Evolutionary conservation across 2,329 filamentous ascomycete genomes (phyloP).

Genomic region (Chaetothyriales sp.): DNA sequence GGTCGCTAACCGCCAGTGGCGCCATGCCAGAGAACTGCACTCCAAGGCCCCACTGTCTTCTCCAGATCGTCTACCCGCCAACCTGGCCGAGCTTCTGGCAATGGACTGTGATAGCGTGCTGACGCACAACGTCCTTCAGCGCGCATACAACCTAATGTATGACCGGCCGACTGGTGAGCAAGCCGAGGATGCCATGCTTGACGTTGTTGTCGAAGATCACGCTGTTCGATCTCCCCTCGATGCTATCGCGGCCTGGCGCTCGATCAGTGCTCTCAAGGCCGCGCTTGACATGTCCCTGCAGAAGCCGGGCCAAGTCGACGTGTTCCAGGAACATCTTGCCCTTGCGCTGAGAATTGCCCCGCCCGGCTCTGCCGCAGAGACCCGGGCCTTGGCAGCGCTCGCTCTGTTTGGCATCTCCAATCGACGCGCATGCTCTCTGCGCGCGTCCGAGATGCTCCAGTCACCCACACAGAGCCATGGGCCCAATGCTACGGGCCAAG

Average conservation of each 20-base stretch:
- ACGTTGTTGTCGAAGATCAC: constrained; percentile 70
- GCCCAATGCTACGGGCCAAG: constrained; percentile 8
- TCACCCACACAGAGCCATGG: neutral
- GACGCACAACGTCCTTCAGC: constrained; percentile 61
- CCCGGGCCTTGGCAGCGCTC: constrained; percentile 45
- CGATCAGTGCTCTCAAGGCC: constrained; percentile 57
- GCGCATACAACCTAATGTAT: constrained; percentile 81
- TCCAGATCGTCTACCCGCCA: constrained; percentile 58
- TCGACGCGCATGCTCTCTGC: constrained; percentile 17
- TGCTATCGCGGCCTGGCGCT: constrained; percentile 84
- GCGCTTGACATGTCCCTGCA: constrained; percentile 51
- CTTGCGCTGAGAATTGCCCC: constrained; percentile 63
- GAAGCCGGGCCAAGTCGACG: constrained; percentile 28
- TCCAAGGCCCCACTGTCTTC: constrained; percentile 32
- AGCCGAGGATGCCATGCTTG: constrained; percentile 57
- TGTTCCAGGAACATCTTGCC: constrained; percentile 44
- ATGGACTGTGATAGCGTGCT: constrained; percentile 73
- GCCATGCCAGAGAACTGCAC: constrained; percentile 55
- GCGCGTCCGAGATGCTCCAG: constrained; percentile 35
- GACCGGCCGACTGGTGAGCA: constrained; percentile 60
- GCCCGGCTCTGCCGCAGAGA: constrained; percentile 57
- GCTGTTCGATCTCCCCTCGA: constrained; percentile 78
- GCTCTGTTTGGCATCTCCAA: constrained; percentile 44
- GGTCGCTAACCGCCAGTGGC: constrained; percentile 66
- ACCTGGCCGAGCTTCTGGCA: constrained; percentile 62